Evolutionary conservation across 1,284 basidiomycete genomes (phyloP), one percentile per base, ranked within the genome.

Genomic region (Polyporus tsugae): DNA sequence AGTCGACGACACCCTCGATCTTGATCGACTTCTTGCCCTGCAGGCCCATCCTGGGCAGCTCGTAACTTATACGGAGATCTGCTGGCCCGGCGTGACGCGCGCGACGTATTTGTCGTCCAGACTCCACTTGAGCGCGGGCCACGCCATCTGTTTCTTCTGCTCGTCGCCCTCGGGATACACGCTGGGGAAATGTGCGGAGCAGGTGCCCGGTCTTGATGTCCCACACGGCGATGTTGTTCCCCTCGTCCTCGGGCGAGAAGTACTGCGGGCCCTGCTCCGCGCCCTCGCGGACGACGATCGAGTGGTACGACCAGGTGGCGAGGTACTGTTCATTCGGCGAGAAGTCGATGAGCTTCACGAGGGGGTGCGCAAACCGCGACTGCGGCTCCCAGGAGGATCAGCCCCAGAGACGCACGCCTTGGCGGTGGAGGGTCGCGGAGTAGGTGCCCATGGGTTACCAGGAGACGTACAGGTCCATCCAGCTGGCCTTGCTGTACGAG

Each of bases 41-140:
- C 63, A 99, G 85, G 75, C 92, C 91, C 96, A 99, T 98, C 69
- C 89, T 87, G 15, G 98, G 98, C 65, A 97, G 89, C 82, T 98
- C 96, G 82, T 99, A n/a, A n/a, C n/a, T n/a, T n/a, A 97, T 60
- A 99, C 92, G 77, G 96, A 96, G 83, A 99, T 99, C 82, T 95
- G 94, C 78, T 95, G 91, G 39, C 95, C 95, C 36, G 94, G 91
- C 39, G 93, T 94, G 72, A 96, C 88, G 62, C 96, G 91, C 46
- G 93, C 98, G 74, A 97, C 94, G 82, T 92, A 98, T 80, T 95
- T 93, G 82, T 99, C 98, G 81, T 99, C 98, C 2, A 95, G 90
- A 72, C 95, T 98, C 97, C 97, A 99, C 84, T 99, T 99, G 78
- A 99, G 86, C 53, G 92, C 91, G 9, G 98, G 98, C 97, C 98